phyloP scores from a whole-genome alignment of 1,284 basidiomycete species.

The Erythrobasidium hasegawianum region DNA sequence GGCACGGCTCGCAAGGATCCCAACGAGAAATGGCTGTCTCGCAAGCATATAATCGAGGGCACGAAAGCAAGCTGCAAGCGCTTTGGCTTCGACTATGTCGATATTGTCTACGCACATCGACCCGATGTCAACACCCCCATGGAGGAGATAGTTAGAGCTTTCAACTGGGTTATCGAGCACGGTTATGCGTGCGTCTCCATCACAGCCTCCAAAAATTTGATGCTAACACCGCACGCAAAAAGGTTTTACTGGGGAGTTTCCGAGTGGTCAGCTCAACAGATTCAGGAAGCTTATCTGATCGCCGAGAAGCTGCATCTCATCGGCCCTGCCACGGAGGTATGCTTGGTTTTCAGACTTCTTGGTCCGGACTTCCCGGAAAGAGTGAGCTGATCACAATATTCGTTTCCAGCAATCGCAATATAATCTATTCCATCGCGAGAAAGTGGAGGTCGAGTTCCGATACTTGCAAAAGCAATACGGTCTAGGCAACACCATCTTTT shows the following conservation, averaged over 20 bases:
- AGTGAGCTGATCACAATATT: no score
- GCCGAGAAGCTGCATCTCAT: constrained; percentile 67
- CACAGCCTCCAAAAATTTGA: no score
- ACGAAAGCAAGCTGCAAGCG: constrained; percentile 45
- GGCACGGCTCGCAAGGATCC: constrained; percentile 45
- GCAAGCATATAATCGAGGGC: constrained; percentile 57
- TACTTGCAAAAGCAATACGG: constrained; percentile 59
- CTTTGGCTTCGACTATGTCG: constrained; percentile 45
- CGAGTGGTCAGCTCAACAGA: constrained; percentile 70
- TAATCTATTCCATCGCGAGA: constrained; percentile 67
- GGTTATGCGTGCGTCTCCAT: no score
- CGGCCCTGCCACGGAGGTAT: constrained; percentile 65
- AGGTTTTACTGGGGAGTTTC: constrained; percentile 68
- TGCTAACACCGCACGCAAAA: no score
- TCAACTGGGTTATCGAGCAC: constrained; percentile 53
- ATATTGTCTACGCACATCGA: constrained; percentile 60
- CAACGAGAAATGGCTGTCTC: constrained; percentile 46
- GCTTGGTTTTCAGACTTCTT: no score
- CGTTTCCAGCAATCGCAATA: constrained; percentile 36
- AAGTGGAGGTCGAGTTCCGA: constrained; percentile 75
- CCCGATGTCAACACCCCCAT: constrained; percentile 54
- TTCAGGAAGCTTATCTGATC: constrained; percentile 69
- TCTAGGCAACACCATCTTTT: constrained; percentile 64
- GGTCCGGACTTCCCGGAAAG: no score
- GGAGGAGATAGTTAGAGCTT: constrained; percentile 67